These are phyloP conservation scores for Termitomyces sp. DNA, from an alignment of 768 basidiomycete species.

Conservation along the genomic window DNA sequence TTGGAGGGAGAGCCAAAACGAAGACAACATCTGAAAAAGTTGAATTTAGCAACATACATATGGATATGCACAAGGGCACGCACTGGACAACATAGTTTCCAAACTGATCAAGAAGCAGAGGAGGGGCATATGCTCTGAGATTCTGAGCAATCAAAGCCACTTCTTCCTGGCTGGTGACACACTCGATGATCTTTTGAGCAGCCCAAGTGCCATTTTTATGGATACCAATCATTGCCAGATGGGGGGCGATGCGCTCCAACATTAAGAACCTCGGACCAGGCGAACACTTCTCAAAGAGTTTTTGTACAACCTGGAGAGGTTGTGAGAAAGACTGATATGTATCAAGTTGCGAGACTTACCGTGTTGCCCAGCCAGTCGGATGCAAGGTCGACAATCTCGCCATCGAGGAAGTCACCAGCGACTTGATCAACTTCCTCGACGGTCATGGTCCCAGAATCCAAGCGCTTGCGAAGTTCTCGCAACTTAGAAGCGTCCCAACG, in stretches of 20 bases:
- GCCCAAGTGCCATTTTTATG: conserved; percentile 99
- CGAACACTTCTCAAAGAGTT: conserved; percentile 90
- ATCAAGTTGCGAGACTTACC: conserved; percentile 30
- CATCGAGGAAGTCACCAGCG: conserved; percentile 85
- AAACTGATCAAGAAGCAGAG: conserved; percentile 89
- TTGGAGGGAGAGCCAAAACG: conserved; percentile 86
- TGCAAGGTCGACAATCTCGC: conserved; percentile 91
- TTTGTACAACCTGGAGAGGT: conserved; percentile 77
- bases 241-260: conserved; percentile 90
- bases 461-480: conserved; percentile 88
- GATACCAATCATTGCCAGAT: conserved; percentile 95
- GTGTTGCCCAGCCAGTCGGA: conserved; percentile 99
- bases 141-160: conserved; percentile 80
- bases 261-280: conserved; percentile 74
- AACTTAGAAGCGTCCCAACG: conserved; percentile 93
- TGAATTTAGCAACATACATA: neutral
- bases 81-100: conserved; percentile 93
- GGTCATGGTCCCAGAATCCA: conserved; percentile 85
- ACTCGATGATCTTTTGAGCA: conserved; percentile 98
- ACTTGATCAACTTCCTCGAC: conserved; percentile 88
- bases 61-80: conserved; percentile 23
- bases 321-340: conserved; percentile 4
- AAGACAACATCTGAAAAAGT: conserved; percentile 64
- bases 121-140: conserved; percentile 86
- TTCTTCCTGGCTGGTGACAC: conserved; percentile 84